These are phyloP conservation scores for Ajuga reptans DNA, from an alignment of 305 asterid species.

Conservation along the genomic window DNA sequence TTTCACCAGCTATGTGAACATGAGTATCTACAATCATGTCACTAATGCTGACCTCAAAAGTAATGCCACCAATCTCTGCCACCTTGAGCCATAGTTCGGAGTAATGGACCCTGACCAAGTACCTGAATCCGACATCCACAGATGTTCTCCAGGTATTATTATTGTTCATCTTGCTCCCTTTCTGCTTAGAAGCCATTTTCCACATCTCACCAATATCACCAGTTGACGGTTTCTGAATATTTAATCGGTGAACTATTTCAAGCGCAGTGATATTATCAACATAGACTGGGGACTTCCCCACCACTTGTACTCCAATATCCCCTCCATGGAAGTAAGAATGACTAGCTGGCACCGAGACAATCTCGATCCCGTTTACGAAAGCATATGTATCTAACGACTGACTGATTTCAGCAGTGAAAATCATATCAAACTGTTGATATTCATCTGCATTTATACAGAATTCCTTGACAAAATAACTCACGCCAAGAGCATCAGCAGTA, in stretches of 20 bases:
- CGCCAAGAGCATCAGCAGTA: no score
- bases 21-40: slow-evolving; percentile 21
- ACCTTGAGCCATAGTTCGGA: slow-evolving; percentile 22
- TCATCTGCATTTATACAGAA: neutral
- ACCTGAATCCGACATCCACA: slow-evolving; percentile 46
- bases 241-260: slow-evolving; percentile 30
- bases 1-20: slow-evolving; percentile 21
- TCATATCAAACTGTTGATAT: slow-evolving; percentile 20
- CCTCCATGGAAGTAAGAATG: slow-evolving; percentile 30
- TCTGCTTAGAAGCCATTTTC: slow-evolving; percentile 8
- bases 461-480: no score
- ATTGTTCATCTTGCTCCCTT: slow-evolving; percentile 1
- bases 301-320: slow-evolving; percentile 27
- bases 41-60: slow-evolving; percentile 24
- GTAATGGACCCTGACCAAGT: slow-evolving; percentile 44
- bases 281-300: slow-evolving; percentile 29
- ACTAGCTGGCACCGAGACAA: slow-evolving; percentile 31
- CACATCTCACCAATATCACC: slow-evolving; percentile 24
- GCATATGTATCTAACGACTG: slow-evolving; percentile 19
- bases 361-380: slow-evolving; percentile 44
- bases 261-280: slow-evolving; percentile 36
- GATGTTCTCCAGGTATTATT: slow-evolving; percentile 28
- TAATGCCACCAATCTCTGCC: slow-evolving; percentile 12
- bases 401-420: slow-evolving; percentile 23
- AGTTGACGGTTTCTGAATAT: slow-evolving; percentile 8